Percentiles rank a stretch among this genome's conserved stretches.
These are phyloP conservation scores for Tulasnella sp. DNA, from an alignment of 768 basidiomycete genomes.

Conservation along the genomic window DNA sequence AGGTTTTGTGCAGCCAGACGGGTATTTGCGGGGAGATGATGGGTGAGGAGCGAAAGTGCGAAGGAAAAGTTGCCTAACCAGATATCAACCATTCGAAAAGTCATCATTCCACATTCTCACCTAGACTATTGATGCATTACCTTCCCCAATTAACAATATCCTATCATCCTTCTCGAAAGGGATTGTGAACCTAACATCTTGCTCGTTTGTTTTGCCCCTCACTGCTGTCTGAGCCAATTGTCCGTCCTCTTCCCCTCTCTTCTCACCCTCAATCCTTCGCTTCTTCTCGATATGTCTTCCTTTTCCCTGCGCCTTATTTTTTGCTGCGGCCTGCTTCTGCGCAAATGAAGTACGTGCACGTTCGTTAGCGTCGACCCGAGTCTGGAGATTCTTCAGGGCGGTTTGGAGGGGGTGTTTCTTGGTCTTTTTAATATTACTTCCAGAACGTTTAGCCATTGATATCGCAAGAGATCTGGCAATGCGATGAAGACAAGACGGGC, in stretches of 20 bases:
- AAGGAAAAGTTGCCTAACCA: slow-evolving; percentile 72
- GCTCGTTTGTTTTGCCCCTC: slow-evolving; percentile 25
- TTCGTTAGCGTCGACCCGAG: neutral
- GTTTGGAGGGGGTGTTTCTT: neutral
- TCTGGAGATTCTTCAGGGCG: neutral
- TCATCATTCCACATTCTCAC: neutral
- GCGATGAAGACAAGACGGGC: too few species aligned
- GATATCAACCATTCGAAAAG: neutral
- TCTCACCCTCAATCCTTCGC: neutral
- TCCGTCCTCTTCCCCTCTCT: neutral
- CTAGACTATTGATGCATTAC: slow-evolving; percentile 26
- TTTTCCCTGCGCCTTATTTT: neutral
- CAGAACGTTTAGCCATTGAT: too few species aligned
- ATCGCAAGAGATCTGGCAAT: too few species aligned
- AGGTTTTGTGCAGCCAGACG: slow-evolving; percentile 45
- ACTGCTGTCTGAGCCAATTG: neutral
- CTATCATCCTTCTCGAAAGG: slow-evolving; percentile 56
- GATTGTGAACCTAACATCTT: slow-evolving; percentile 38
- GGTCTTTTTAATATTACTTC: too few species aligned
- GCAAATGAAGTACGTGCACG: neutral
- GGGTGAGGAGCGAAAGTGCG: slow-evolving; percentile 54
- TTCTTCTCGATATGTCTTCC: neutral
- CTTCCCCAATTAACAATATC: slow-evolving; percentile 77
- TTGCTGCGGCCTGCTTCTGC: neutral
- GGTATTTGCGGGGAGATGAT: slow-evolving; percentile 27